These are phyloP conservation scores for Mesotaenium endlicherianum DNA, from an alignment of 139 green algal genomes.

Conservation along the genomic window DNA sequence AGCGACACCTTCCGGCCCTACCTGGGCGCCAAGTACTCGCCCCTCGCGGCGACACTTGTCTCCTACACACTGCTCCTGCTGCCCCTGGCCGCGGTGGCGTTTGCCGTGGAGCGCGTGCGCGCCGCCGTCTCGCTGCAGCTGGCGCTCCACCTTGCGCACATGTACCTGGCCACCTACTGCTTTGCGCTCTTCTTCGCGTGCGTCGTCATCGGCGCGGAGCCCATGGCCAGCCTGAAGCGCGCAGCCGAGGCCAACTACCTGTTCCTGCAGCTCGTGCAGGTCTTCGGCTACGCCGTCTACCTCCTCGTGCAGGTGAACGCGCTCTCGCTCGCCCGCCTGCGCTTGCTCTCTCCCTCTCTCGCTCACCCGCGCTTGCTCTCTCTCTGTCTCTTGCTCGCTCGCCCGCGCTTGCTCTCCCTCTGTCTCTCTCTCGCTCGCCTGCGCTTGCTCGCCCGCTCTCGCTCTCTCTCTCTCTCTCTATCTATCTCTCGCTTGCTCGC, in stretches of 20 bases:
- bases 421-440: too few relatives aligned
- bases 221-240: conserved; percentile 27
- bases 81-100: conserved; percentile 6
- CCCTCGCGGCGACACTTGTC: conserved; percentile 33
- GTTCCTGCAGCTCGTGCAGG: conserved; percentile 42
- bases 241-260: conserved; percentile 31
- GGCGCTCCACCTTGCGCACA: conserved; percentile 20
- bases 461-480: too few relatives aligned
- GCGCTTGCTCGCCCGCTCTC: too few relatives aligned
- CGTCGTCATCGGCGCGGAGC: conserved; percentile 40
- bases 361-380: too few relatives aligned
- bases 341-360: too few relatives aligned
- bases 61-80: conserved; percentile 37
- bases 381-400: too few relatives aligned
- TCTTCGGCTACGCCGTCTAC: conserved; percentile 1
- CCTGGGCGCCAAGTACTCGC: conserved; percentile 9
- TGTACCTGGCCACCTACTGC: conserved; percentile 37
- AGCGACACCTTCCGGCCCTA: conserved; percentile 12
- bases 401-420: too few relatives aligned
- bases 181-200: conserved; percentile 11
- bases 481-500: too few relatives aligned
- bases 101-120: neutral
- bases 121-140: conserved; percentile 5
- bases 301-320: conserved; percentile 43
- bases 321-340: too few relatives aligned